Percentiles rank a stretch among this genome's conserved stretches.
These are phyloP conservation scores for Phytopythium cucurbitacearum DNA, from an alignment of 352 stramenopile genomes.

Conservation along the genomic window DNA sequence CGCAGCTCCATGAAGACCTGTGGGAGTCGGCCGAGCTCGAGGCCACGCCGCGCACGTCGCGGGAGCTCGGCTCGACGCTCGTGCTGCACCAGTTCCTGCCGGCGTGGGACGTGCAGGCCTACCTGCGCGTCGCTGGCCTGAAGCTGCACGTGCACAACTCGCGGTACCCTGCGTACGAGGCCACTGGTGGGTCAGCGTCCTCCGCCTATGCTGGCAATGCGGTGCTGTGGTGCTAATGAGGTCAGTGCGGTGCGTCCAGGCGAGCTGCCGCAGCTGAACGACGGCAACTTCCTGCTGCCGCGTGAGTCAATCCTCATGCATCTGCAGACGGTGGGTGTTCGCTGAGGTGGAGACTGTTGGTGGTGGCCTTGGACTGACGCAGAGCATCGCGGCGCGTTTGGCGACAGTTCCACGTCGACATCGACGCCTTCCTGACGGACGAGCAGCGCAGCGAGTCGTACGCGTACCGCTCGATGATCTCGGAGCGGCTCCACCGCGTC, in stretches of 20 bases:
- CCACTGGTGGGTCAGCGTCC: conserved; percentile 35
- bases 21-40: conserved; percentile 41
- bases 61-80: conserved; percentile 60
- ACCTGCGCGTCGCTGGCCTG: conserved; percentile 73
- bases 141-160: conserved; percentile 84
- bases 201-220: background rate
- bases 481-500: conserved; percentile 78
- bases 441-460: conserved; percentile 77
- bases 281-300: conserved; percentile 83
- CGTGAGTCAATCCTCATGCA: conserved; percentile 86
- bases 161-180: conserved; percentile 75
- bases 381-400: background rate
- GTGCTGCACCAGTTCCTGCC: conserved; percentile 84
- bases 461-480: conserved; percentile 77
- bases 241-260: conserved; percentile 13
- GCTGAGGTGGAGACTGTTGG: background rate
- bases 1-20: conserved; percentile 69
- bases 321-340: conserved; percentile 58
- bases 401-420: conserved; percentile 72
- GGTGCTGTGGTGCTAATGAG: background rate
- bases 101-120: conserved; percentile 81
- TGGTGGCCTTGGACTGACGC: background rate
- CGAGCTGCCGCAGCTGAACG: conserved; percentile 78
- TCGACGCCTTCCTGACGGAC: conserved; percentile 66
- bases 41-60: conserved; percentile 59